Conservation (phyloP, 1,139 yeast species). For the Geotrichum aggregatum region DNA sequence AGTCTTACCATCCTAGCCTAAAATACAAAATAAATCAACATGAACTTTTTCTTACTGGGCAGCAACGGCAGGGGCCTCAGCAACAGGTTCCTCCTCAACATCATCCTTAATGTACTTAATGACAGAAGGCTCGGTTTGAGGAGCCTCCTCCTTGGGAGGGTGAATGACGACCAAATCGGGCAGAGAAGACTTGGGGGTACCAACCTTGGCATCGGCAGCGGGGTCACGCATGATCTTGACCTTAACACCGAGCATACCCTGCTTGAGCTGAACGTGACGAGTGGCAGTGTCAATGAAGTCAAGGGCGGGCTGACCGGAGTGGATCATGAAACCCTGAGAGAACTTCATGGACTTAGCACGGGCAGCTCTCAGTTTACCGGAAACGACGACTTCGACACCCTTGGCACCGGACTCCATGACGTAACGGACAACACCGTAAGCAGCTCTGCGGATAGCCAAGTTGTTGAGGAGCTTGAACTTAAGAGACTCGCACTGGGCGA, state of each 20-base stretch:
- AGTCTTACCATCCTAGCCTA: not conserved
- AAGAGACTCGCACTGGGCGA: constrained; percentile 99
- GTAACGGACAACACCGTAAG: constrained; percentile 99
- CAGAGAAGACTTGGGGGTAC: constrained; percentile 77
- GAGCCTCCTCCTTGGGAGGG: constrained; percentile 97
- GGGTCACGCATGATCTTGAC: constrained; percentile 99
- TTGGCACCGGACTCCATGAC: constrained; percentile 99
- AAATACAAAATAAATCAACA: not conserved
- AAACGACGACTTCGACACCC: constrained; percentile 99
- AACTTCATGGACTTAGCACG: constrained; percentile 99
- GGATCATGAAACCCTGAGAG: constrained; percentile 99
- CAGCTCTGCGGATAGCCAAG: constrained; percentile 99
- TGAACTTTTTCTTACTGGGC: constrained; percentile 9
- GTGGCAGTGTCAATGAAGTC: constrained; percentile 98
- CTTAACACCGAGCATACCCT: constrained; percentile 99
- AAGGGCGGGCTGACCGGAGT: constrained; percentile 99
- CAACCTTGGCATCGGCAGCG: constrained; percentile 71
- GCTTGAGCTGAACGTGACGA: constrained; percentile 99
- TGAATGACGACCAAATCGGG: constrained; percentile 95
- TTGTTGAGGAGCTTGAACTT: constrained; percentile 97
- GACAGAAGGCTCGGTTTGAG: constrained; percentile 80
- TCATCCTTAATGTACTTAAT: constrained; percentile 35
- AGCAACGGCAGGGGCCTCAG: constrained; percentile 21
- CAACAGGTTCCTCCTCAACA: constrained; percentile 27
- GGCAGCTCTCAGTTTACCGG: constrained; percentile 99